Conservation (phyloP, 495 filamentous ascomycete species). For the Lentithecium fluviatile region DNA sequence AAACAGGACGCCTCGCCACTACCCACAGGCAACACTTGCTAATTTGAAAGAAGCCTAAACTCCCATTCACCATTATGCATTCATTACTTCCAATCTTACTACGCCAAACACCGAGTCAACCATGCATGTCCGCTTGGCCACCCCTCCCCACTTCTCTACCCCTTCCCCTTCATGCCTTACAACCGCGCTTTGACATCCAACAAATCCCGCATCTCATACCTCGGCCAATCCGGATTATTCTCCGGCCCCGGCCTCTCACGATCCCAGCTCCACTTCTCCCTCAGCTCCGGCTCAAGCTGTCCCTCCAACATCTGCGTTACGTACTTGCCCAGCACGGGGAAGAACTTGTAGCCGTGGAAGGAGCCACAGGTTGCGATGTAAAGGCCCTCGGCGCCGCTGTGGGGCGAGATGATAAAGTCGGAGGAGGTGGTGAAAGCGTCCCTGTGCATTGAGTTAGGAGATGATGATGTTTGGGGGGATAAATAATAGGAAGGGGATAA, state of each 20-base stretch:
- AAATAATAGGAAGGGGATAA: not conserved
- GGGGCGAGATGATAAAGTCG: constrained; percentile 34
- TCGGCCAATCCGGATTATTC: constrained; percentile 21
- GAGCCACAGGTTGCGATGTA: constrained; percentile 51
- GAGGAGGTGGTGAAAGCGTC: constrained; percentile 28
- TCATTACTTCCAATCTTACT: no score
- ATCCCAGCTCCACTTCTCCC: constrained; percentile 43
- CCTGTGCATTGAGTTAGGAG: constrained; percentile 5
- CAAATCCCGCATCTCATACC: constrained; percentile 25
- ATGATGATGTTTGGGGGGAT: not conserved
- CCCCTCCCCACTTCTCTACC: no score
- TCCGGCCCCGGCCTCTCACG: constrained; percentile 9
- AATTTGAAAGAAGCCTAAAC: no score
- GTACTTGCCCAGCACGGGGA: constrained; percentile 51
- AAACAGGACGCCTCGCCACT: no score
- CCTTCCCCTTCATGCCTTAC: not conserved
- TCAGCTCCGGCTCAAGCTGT: constrained; percentile 37
- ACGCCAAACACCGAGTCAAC: no score
- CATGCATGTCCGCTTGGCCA: no score
- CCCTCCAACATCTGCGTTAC: constrained; percentile 44
- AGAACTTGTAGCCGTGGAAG: constrained; percentile 51
- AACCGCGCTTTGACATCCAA: not conserved
- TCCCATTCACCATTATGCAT: no score
- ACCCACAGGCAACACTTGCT: no score
- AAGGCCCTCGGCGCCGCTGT: constrained; percentile 34